phyloP scores from a whole-genome alignment of 2,329 filamentous ascomycete species.

The Sclerotinia borealis region DNA sequence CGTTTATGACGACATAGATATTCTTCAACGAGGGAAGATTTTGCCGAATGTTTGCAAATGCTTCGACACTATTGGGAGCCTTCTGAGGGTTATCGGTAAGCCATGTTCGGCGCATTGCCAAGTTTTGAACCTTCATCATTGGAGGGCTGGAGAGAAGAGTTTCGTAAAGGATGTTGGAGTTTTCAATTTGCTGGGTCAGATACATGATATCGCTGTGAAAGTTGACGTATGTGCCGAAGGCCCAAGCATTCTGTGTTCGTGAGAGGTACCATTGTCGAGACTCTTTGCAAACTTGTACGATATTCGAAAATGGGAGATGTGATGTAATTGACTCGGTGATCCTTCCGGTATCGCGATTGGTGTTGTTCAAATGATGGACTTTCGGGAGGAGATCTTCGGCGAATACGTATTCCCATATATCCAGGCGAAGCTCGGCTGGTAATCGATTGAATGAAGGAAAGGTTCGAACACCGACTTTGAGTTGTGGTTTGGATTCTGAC shows the following conservation, averaged over 20 bases:
- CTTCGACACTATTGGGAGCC: neutral
- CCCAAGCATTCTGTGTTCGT: neutral
- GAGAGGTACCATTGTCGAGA: slow-evolving; percentile 4
- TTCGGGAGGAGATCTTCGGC: neutral
- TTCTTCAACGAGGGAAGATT: neutral
- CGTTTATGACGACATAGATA: slow-evolving; percentile 4
- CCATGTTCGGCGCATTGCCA: slow-evolving; percentile 3
- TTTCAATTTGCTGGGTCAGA: neutral
- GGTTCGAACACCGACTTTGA: neutral
- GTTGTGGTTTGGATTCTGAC: too few species aligned
- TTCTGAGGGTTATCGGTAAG: neutral
- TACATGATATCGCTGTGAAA: slow-evolving; percentile 18
- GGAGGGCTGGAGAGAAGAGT: neutral
- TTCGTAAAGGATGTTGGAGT: neutral
- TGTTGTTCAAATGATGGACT: neutral
- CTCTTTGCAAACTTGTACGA: slow-evolving; percentile 1
- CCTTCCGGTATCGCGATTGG: neutral
- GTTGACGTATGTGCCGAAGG: slow-evolving; percentile 5
- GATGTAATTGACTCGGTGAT: slow-evolving; percentile 1
- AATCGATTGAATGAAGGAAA: neutral
- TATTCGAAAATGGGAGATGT: neutral
- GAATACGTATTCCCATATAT: slow-evolving; percentile 6
- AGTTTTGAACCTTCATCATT: neutral
- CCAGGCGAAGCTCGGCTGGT: neutral
- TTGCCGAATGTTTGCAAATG: neutral